phyloP scores from a whole-genome alignment of 108 stramenopile species.

The Chaetoceros muelleri region DNA sequence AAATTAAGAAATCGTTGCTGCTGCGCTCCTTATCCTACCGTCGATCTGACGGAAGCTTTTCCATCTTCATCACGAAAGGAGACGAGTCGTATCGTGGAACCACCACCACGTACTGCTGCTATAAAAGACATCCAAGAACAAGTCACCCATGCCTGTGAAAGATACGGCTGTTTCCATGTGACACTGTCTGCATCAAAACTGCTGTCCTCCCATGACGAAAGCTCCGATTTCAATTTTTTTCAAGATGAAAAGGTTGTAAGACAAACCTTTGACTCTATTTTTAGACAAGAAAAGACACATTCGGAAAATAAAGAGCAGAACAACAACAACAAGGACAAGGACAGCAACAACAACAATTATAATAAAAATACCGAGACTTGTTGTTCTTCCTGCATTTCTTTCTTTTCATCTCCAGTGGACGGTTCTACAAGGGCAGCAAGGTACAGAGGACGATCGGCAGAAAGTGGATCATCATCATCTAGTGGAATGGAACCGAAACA shows the following conservation, averaged over 20 bases:
- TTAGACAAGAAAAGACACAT: too few species aligned
- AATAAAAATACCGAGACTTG: not conserved
- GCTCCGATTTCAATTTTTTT: too few species aligned
- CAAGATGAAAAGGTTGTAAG: too few species aligned
- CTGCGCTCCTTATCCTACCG: constrained; percentile 17
- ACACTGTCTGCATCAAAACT: too few species aligned
- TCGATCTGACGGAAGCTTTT: constrained; percentile 17
- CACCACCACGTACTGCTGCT: too few species aligned
- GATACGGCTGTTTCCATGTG: constrained; percentile 33
- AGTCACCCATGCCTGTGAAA: constrained; percentile 17
- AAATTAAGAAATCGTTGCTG: too few species aligned
- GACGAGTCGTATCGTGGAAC: too few species aligned
- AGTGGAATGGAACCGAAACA: constrained; percentile 31
- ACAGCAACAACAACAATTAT: not conserved
- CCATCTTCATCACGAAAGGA: too few species aligned
- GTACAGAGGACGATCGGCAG: constrained; percentile 34
- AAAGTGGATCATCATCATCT: constrained; percentile 23
- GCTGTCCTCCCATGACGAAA: too few species aligned
- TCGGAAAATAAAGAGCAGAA: too few species aligned
- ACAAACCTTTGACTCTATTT: too few species aligned
- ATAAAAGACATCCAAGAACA: constrained; percentile 3
- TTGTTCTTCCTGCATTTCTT: not conserved
- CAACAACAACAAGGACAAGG: constrained; percentile 1
- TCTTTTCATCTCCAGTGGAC: too few species aligned
- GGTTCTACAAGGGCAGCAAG: constrained; percentile 4